A percentile compares a stretch with the other conserved stretches of the same genome.
These are phyloP conservation scores for Botrytis fragariae DNA, from an alignment of 2,329 filamentous ascomycete species.

Conservation along the genomic window DNA sequence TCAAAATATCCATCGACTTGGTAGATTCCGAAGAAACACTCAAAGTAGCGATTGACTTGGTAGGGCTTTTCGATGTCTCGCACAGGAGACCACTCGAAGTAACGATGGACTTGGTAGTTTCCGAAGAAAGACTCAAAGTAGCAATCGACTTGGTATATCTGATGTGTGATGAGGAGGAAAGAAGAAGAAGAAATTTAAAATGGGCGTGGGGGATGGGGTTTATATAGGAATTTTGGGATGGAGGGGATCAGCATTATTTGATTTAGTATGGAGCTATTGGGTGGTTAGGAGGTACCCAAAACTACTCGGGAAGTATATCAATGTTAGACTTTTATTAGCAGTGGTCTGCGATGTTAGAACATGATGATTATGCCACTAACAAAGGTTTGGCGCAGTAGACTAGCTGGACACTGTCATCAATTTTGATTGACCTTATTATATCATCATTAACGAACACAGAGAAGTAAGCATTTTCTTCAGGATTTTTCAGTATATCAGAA, in stretches of 20 bases:
- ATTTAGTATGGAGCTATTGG: not conserved
- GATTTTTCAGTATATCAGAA: not conserved
- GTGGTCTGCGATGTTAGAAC: not conserved
- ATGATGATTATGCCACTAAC: not conserved
- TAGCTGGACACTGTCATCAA: not conserved
- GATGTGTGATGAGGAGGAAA: not conserved
- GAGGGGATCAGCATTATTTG: not conserved
- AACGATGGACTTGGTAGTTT: not conserved
- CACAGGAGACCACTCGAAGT: not conserved
- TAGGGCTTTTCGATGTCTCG: not conserved
- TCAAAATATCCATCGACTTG: slow-evolving; percentile 9
- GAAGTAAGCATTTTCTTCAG: not conserved
- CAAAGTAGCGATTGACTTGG: slow-evolving; percentile 3
- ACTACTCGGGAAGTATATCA: no score
- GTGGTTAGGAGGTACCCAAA: not conserved
- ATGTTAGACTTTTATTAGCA: not conserved
- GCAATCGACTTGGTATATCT: not conserved
- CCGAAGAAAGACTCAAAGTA: not conserved
- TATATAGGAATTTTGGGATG: not conserved
- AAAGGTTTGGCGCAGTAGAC: rapidly evolving
- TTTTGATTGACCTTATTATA: not conserved
- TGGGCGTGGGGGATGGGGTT: not conserved
- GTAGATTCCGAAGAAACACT: slow-evolving; percentile 7
- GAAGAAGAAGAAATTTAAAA: not conserved
- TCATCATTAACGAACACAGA: not conserved